Evolutionary conservation across 805 yeast species (phyloP).

Genomic region (Sugiyamaella lignohabitans): DNA sequence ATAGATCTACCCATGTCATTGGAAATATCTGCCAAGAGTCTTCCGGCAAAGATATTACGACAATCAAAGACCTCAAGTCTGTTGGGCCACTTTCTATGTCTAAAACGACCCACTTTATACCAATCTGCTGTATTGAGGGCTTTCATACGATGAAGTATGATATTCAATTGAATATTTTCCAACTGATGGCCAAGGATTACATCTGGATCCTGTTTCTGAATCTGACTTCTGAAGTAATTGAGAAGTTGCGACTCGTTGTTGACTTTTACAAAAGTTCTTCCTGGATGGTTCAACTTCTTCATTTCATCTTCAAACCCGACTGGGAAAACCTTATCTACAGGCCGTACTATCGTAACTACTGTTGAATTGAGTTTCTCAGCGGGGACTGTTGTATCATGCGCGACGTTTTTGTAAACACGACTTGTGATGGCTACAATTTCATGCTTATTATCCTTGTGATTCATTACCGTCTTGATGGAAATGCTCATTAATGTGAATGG

Average conservation of each 20-base stretch:
- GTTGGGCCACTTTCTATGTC: constrained; percentile 66
- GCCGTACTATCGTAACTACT: constrained; percentile 69
- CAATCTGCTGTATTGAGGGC: constrained; percentile 52
- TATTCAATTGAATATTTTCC: constrained; percentile 71
- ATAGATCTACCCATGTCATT: constrained; percentile 93
- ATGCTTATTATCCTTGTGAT: constrained; percentile 66
- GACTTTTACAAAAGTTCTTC: constrained; percentile 45
- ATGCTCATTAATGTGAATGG: constrained; percentile 73
- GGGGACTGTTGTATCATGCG: constrained; percentile 69
- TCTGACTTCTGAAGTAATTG: constrained; percentile 62
- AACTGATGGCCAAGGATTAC: constrained; percentile 81
- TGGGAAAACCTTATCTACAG: constrained; percentile 59
- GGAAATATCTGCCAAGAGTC: constrained; percentile 85
- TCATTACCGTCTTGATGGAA: constrained; percentile 74
- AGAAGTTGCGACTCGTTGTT: constrained; percentile 70
- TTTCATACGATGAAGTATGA: constrained; percentile 72
- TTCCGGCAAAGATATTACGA: constrained; percentile 68
- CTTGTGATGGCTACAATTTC: constrained; percentile 81
- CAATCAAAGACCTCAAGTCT: constrained; percentile 41
- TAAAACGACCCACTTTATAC: constrained; percentile 75
- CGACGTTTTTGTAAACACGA: constrained; percentile 61
- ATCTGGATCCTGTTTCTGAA: constrained; percentile 85
- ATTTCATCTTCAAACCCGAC: constrained; percentile 57
- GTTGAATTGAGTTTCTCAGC: constrained; percentile 56
- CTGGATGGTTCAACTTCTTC: constrained; percentile 37